Base-by-base conservation (phyloP, 169 alveolate species). In the Plasmodium reichenowi region DNA sequence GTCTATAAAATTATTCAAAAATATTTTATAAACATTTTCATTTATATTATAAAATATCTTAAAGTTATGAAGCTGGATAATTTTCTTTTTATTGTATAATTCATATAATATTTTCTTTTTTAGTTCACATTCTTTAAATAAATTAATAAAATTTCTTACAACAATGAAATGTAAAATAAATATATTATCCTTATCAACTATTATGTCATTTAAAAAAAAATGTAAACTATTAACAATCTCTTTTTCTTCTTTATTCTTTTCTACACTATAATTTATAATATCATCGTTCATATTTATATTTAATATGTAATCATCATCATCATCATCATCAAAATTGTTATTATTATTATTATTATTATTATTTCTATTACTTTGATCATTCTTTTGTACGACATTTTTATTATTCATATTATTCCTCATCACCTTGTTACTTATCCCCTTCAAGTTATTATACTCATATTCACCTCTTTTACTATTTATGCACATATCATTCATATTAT, bases 81-180 rank as follows among this genome's bases (percentile, higher is more conserved):
- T 86, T 58, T 38, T 50, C 58, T 59, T 86, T 26, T 45, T 64
- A 59, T 66, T 72, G 56, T 72, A 86, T 38, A 72, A 38, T 15
- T 62, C 76, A 43, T 71, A 4, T 47, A 86, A 50, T 59, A 86
- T 6, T 38, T 86, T 86, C 47, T 86, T 86, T 43, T 56, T 70
- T 60, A 86, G 13, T 5, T 86, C 88, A 20, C 43, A 38, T 45
- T 70, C 92, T 22, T 86, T 75, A 32, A 86, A 86, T 24, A 86
- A 74, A 66, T 86, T 86, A 38, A 86, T 60, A 86, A 58, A 86
- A 59, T 29, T 70, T n/a, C 32, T 86, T 3, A 86, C 12, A 43
- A 86, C 8, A 48, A 48, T 24, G 50, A 86, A 71, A 86, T 71
- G 50, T 48, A 59, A 86, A 13, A 50, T 29, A 15, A 7, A 59